Evolutionary conservation across 257 asterid species (phyloP), one percentile per base, ranked within the genome.

Genomic region (Fraxinus excelsior): DNA sequence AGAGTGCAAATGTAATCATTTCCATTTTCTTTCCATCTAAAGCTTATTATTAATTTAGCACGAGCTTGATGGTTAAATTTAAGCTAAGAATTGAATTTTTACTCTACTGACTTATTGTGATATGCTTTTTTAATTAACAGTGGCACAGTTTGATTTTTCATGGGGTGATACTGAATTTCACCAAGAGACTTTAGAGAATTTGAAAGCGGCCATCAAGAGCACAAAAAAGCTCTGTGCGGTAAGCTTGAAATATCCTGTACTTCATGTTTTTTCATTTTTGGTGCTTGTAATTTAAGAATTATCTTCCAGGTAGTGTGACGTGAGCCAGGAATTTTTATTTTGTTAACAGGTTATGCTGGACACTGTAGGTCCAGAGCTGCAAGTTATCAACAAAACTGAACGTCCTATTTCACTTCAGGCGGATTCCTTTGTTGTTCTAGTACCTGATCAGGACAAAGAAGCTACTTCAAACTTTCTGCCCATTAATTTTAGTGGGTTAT

Each of bases 81-180:
- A 62, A 62, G 68, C 35, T 25, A 26, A 26, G 18, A 8, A 23
- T 72, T 44, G 28, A 62, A 74, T 14, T 42, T 42, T 25, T 37
- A 7, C 7, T 19, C 68, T 68, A 7, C 67, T 49, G 74, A 21
- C 72, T 31, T 31, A 31, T 76, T 81, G 13, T 56, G 68, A 75
- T 35, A 44, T 34, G 4, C 76, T 29, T 35, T 78, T 70, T 77
- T 77, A 26, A 75, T 70, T 21, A 56, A 74, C 75, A 93, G 97
- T 93, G 83, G 98, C 98, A 37, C 85, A 96, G 53, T 93, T 93
- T 76, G 98, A 93, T 84, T 93, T 93, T 84, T 91, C 98, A 5
- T 91, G 92, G 91, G 97, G 98, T 0, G 91, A 90, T 78, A 84
- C 88, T 21, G 88, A 90, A 18, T 93, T 74, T 78, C 98, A 93